Conservation (phyloP, 768 basidiomycete genomes). For the Hypholoma sublateritium region DNA sequence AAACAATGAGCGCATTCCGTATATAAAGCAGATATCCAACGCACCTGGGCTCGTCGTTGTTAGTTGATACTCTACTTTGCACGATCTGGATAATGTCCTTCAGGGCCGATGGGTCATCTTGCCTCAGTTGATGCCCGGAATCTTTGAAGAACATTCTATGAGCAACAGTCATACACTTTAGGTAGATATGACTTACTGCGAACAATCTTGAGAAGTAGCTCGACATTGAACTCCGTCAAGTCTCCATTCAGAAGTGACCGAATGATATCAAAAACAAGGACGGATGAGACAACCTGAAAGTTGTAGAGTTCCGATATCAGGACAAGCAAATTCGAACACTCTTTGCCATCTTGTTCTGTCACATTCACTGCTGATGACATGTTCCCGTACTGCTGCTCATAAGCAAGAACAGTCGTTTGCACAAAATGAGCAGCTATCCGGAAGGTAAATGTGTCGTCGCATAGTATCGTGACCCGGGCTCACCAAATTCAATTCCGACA, state of each 20-base stretch:
- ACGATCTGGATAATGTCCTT: slow-evolving; percentile 89
- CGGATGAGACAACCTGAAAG: slow-evolving; percentile 88
- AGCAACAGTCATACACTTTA: not conserved
- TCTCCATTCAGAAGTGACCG: slow-evolving; percentile 64
- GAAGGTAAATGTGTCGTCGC: not conserved
- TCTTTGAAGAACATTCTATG: slow-evolving; percentile 45
- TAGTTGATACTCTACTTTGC: slow-evolving; percentile 62
- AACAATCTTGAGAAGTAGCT: slow-evolving; percentile 82
- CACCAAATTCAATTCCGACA: slow-evolving; percentile 88
- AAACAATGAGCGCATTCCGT: not conserved
- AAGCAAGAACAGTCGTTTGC: slow-evolving; percentile 66
- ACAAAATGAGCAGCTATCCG: slow-evolving; percentile 76
- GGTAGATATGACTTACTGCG: slow-evolving; percentile 53
- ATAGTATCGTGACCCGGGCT: slow-evolving; percentile 17
- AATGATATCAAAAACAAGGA: slow-evolving; percentile 90
- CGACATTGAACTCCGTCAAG: slow-evolving; percentile 79
- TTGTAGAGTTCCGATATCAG: slow-evolving; percentile 94
- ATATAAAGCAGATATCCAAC: not conserved
- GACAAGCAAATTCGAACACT: slow-evolving; percentile 84
- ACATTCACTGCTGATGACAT: slow-evolving; percentile 5
- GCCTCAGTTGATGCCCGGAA: slow-evolving; percentile 88
- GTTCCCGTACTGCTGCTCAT: slow-evolving; percentile 54
- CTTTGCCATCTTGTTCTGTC: slow-evolving; percentile 64
- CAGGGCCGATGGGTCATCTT: slow-evolving; percentile 88
- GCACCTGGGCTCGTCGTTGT: slow-evolving; percentile 54